Conservation (phyloP, 1,284 basidiomycete genomes). For the Cryptococcus sp. region DNA sequence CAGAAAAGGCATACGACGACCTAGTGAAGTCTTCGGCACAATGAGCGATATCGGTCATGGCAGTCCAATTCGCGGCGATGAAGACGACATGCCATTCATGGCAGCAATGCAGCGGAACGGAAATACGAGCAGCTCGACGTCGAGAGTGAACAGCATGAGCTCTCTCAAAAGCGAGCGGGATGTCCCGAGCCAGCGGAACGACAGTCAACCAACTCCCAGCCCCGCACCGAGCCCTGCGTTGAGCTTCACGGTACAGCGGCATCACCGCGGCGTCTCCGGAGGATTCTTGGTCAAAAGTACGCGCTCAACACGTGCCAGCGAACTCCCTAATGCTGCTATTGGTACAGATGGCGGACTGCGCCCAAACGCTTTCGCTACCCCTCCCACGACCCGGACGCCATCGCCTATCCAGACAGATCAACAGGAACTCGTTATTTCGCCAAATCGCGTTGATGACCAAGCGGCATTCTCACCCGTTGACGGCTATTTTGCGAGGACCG, state of each 20-base stretch:
- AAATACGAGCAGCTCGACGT: neutral
- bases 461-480: conserved; percentile 8
- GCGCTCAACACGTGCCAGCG: neutral
- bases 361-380: neutral
- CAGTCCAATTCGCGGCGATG: conserved; percentile 25
- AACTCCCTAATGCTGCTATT: neutral
- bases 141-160: conserved; percentile 11
- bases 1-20: conserved; percentile 40
- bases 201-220: conserved; percentile 1
- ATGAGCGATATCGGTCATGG: conserved; percentile 23
- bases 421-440: no score
- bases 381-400: conserved; percentile 4
- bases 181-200: neutral
- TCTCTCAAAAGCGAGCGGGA: conserved; percentile 14
- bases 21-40: conserved; percentile 24
- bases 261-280: conserved; percentile 7
- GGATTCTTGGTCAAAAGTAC: conserved; percentile 17
- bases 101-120: conserved; percentile 25
- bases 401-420: neutral
- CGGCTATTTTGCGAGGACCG: conserved; percentile 11
- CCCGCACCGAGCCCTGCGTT: conserved; percentile 9
- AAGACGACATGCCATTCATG: conserved; percentile 44
- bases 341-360: neutral
- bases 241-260: conserved; percentile 13
- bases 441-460: no score